These are phyloP conservation scores for Corchorus capsularis DNA, from an alignment of 345 rosid genomes.

Conservation along the genomic window DNA sequence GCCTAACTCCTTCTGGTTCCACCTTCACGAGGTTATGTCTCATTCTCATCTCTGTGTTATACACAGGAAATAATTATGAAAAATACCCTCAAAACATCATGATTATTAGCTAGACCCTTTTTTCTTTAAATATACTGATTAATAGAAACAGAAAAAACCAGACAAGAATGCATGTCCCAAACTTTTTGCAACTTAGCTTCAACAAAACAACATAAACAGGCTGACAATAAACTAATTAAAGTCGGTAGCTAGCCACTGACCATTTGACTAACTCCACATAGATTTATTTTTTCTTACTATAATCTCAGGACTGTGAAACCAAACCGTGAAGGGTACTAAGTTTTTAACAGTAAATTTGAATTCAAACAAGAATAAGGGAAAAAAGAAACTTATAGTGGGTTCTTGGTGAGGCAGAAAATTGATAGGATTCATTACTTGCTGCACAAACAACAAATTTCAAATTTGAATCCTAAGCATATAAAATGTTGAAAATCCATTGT, in stretches of 20 bases:
- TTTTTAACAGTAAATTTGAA: neutral
- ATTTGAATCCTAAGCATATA: too few relatives aligned
- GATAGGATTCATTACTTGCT: too few relatives aligned
- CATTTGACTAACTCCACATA: neutral
- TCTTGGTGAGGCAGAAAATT: too few relatives aligned
- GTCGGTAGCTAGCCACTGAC: neutral
- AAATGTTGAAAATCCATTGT: too few relatives aligned
- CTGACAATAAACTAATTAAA: neutral
- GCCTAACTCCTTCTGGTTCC: neutral
- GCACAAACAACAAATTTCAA: too few relatives aligned
- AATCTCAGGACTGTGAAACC: neutral
- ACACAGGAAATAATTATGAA: neutral
- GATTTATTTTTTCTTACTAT: neutral
- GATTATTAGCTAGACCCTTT: neutral
- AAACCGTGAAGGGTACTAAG: neutral
- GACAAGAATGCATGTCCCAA: neutral
- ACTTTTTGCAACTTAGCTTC: neutral
- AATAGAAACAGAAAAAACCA: neutral
- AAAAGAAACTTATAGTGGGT: too few relatives aligned
- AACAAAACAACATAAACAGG: constrained; percentile 13
- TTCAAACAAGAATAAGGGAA: too few relatives aligned
- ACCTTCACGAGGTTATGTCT: neutral
- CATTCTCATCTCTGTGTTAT: neutral
- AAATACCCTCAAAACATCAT: neutral
- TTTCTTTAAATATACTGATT: neutral